Percentiles rank a stretch among this genome's conserved stretches.
These are phyloP conservation scores for Cyberlindnera mississippiensis DNA, from an alignment of 805 yeast species.

Conservation along the genomic window DNA sequence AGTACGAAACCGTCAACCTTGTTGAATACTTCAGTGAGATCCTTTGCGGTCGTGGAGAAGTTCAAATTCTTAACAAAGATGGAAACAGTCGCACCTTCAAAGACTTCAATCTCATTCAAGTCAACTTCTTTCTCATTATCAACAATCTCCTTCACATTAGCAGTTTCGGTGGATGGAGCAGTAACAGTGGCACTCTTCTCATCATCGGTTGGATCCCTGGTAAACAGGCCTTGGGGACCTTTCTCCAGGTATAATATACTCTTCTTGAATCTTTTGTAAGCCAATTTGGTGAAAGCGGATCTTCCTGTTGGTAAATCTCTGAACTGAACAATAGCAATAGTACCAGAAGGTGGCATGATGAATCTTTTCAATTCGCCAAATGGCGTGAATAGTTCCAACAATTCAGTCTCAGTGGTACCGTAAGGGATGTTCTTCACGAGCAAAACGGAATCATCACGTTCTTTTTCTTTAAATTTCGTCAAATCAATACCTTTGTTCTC, in stretches of 20 bases:
- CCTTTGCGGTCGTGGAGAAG: conserved; percentile 65
- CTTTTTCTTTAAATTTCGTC: conserved; percentile 57
- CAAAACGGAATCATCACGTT: conserved; percentile 75
- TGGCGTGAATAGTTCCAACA: conserved; percentile 75
- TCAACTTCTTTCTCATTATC: conserved; percentile 29
- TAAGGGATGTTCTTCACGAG: conserved; percentile 87
- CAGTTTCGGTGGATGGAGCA: conserved; percentile 24
- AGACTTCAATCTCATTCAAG: conserved; percentile 35
- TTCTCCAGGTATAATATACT: conserved; percentile 87
- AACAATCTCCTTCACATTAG: conserved; percentile 20
- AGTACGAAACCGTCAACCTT: conserved; percentile 73
- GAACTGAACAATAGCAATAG: conserved; percentile 90
- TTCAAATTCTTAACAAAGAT: conserved; percentile 89
- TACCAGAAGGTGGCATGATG: conserved; percentile 94
- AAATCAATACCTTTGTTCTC: conserved; percentile 84
- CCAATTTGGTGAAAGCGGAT: conserved; percentile 81
- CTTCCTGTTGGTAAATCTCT: conserved; percentile 81
- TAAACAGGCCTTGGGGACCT: conserved; percentile 83
- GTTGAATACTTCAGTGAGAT: conserved; percentile 58
- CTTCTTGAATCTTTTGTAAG: conserved; percentile 84
- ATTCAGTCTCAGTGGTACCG: conserved; percentile 77
- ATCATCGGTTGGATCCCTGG: conserved; percentile 44
- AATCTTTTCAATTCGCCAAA: conserved; percentile 78
- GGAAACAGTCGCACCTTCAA: conserved; percentile 77
- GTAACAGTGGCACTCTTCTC: conserved; percentile 18